Evolutionary conservation across 495 filamentous ascomycete genomes (phyloP).

Genomic region (Talaromyces borbonicus): DNA sequence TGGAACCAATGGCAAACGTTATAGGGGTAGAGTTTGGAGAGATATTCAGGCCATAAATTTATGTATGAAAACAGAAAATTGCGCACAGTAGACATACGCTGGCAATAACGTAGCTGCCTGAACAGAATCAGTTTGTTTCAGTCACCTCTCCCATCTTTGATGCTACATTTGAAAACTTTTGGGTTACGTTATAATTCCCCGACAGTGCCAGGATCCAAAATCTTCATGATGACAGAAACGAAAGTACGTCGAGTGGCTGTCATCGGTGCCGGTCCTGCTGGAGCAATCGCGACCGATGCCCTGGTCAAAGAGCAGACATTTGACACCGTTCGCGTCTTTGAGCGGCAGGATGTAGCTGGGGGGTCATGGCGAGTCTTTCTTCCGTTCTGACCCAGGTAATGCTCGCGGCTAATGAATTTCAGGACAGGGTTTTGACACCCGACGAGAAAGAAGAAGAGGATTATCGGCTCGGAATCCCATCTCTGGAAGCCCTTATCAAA

Average conservation of each 20-base stretch:
- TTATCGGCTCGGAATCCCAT: background rate
- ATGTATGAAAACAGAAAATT: background rate
- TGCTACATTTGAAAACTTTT: too few species aligned
- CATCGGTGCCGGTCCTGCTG: slow-evolving; percentile 49
- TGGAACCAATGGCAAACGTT: too few species aligned
- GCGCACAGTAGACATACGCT: background rate
- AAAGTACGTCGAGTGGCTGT: slow-evolving; percentile 32
- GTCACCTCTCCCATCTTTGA: too few species aligned
- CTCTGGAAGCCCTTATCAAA: background rate
- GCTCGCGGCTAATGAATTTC: background rate
- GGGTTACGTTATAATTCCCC: too few species aligned
- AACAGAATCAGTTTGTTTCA: too few species aligned
- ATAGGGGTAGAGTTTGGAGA: background rate
- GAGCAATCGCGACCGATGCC: slow-evolving; percentile 49
- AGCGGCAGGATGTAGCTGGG: slow-evolving; percentile 45
- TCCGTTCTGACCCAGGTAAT: too few species aligned
- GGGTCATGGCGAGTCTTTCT: slow-evolving; percentile 24
- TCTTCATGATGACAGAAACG: background rate
- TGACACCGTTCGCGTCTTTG: slow-evolving; percentile 48
- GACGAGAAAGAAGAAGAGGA: background rate
- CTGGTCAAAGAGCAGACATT: slow-evolving; percentile 46
- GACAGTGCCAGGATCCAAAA: too few species aligned
- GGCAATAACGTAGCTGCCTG: too few species aligned
- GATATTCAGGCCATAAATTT: background rate
- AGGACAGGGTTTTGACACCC: background rate